These are phyloP conservation scores for Russula sp. DNA, from an alignment of 768 basidiomycete genomes.

Conservation along the genomic window DNA sequence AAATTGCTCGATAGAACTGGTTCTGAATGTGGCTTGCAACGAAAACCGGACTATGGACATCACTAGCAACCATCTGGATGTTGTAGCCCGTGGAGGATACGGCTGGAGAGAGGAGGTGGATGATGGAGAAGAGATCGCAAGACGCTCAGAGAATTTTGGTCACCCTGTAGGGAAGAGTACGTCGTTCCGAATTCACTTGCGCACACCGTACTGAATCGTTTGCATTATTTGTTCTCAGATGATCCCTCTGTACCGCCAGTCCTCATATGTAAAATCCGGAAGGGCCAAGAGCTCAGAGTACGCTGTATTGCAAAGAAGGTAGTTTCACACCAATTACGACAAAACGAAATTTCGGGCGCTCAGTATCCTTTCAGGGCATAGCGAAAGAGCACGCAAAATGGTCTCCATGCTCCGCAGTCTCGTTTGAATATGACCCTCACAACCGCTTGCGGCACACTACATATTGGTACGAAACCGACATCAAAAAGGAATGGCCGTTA, in stretches of 20 bases:
- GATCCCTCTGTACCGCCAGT: constrained; percentile 62
- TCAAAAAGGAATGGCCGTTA: constrained; percentile 85
- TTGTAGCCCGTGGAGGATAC: constrained; percentile 35
- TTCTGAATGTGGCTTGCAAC: constrained; percentile 69
- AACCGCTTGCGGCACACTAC: constrained; percentile 95
- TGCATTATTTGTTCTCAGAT: constrained; percentile 34
- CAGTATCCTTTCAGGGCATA: constrained; percentile 59
- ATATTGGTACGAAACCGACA: constrained; percentile 87
- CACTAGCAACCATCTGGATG: constrained; percentile 79
- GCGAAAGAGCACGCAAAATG: constrained; percentile 99
- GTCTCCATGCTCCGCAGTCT: constrained; percentile 92
- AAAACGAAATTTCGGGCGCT: not conserved
- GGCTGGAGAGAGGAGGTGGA: constrained; percentile 37
- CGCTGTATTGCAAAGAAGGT: constrained; percentile 93
- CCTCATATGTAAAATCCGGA: constrained; percentile 85
- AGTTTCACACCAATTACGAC: constrained; percentile 15
- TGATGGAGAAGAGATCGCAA: constrained; percentile 65
- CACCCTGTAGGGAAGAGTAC: constrained; percentile 79
- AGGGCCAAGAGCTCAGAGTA: constrained; percentile 85
- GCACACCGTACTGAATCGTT: constrained; percentile 7
- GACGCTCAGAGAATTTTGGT: constrained; percentile 71
- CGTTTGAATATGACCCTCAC: constrained; percentile 97
- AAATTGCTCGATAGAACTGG: constrained; percentile 80
- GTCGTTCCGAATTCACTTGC: constrained; percentile 25
- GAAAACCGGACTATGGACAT: constrained; percentile 71